Conservation (phyloP, 2,329 filamentous ascomycete species). For the Venturia asperata region DNA sequence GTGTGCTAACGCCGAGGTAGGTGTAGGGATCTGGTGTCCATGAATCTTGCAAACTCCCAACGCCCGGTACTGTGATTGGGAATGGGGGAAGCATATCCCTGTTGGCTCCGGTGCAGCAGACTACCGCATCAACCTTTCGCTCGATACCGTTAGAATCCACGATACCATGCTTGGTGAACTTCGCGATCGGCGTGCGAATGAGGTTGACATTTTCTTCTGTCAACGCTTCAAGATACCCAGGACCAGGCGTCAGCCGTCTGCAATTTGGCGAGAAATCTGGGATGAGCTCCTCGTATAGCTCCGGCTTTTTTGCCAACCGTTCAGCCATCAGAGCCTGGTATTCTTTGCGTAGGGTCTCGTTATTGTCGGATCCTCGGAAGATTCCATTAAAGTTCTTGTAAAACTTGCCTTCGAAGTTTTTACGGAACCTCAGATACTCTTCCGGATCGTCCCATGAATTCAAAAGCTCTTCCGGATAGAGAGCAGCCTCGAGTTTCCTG, state of each 20-base stretch:
- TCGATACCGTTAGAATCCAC: conserved; percentile 35
- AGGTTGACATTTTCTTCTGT: conserved; percentile 35
- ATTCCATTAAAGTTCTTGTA: conserved; percentile 45
- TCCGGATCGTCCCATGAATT: conserved; percentile 54
- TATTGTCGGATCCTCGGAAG: conserved; percentile 33
- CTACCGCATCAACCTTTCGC: conserved; percentile 37
- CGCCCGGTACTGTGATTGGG: conserved; percentile 23
- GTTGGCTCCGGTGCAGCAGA: conserved; percentile 42
- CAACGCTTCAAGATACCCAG: conserved; percentile 46
- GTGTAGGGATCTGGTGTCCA: conserved; percentile 15
- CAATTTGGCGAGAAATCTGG: conserved; percentile 42
- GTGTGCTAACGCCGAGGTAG: conserved; percentile 57
- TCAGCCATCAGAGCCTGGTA: conserved; percentile 34
- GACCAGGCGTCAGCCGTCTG: conserved; percentile 44
- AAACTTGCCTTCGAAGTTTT: conserved; percentile 47
- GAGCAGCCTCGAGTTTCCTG: conserved; percentile 50
- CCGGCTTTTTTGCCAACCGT: conserved; percentile 32
- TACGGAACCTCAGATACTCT: conserved; percentile 47
- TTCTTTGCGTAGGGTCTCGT: conserved; percentile 19
- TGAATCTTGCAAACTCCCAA: conserved; percentile 1
- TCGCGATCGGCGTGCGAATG: conserved; percentile 31
- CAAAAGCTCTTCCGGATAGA: conserved; percentile 47
- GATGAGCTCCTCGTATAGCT: conserved; percentile 37
- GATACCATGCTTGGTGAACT: conserved; percentile 33
- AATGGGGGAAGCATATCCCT: conserved; percentile 29